A percentile compares a stretch with the other conserved stretches of the same genome.
phyloP scores from a whole-genome alignment of 768 basidiomycete species.

The Coprinopsis marcescibilis region DNA sequence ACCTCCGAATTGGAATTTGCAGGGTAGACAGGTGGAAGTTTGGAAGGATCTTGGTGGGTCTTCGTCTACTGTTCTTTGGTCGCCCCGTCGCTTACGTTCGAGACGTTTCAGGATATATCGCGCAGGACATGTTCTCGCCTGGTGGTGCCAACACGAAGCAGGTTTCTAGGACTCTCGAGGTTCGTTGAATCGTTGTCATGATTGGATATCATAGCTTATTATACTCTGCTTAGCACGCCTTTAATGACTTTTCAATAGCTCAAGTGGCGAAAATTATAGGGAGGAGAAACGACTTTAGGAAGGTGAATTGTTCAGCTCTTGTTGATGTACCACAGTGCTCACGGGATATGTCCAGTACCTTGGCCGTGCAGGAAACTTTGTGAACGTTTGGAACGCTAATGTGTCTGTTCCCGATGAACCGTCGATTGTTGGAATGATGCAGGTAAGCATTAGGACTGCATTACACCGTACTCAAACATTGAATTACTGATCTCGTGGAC shows the following conservation, averaged over 20 bases:
- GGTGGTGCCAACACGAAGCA: slow-evolving; percentile 57
- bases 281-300: slow-evolving; percentile 41
- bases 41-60: slow-evolving; percentile 49
- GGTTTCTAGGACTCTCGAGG: slow-evolving; percentile 58
- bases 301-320: slow-evolving; percentile 29
- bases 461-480: neutral
- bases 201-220: neutral
- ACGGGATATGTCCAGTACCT: slow-evolving; percentile 38
- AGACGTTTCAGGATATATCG: slow-evolving; percentile 29
- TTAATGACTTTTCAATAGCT: slow-evolving; percentile 58
- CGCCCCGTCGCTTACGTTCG: neutral
- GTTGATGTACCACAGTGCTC: neutral
- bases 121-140: slow-evolving; percentile 34
- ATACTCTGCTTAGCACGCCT: slow-evolving; percentile 42
- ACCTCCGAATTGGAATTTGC: slow-evolving; percentile 56
- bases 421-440: slow-evolving; percentile 49
- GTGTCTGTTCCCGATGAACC: slow-evolving; percentile 44
- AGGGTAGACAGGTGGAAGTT: slow-evolving; percentile 50
- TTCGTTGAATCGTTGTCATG: slow-evolving; percentile 16
- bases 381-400: slow-evolving; percentile 56
- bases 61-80: neutral
- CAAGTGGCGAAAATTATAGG: slow-evolving; percentile 56
- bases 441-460: too few species aligned
- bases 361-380: slow-evolving; percentile 48
- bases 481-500: neutral